Evolutionary conservation across 192 early-diverging fungal species (phyloP), one percentile per base, ranked within the genome.

Genomic region (Coemansia sp.): DNA sequence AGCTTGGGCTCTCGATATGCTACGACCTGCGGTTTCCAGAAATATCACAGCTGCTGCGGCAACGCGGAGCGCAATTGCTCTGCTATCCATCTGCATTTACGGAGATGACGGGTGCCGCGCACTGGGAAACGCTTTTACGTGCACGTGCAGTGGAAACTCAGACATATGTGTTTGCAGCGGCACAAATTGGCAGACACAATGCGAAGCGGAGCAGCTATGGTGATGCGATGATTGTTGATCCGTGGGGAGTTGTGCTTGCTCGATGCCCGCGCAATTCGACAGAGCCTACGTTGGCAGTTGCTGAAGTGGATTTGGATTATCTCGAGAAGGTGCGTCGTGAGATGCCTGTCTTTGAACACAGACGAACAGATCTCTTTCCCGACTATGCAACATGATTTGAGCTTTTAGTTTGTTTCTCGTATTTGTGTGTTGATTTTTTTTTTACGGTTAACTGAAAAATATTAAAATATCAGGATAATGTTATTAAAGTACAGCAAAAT

Each of bases 131-230:
- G 0, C 85, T 95, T 11, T 78, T 93, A 53, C 83, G 91, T 19
- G 89, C 91, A 17, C 83, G 93, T 33, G 93, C 93, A 1, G 92
- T 95, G 46, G 93, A 95, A 66, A 92, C 87, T 5, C 93, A 95
- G 64, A 84, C 84, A 1, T 95, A 89, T 75, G 93, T 95, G 14
- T 79, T 93, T 66, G 93, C 90, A 1, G 86, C 89, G 14, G 92
- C 92, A 6, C 93, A 94, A 31, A 80, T 85, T 6, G 92, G 93
- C 21, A 83, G 86, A 66, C 92, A 94, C 54, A 88, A 86, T 71
- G 64, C 83, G 21, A 89, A 85, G 22, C 85, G 93, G 36, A 68
- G 68, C 20, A 93, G 89, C 68, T 93, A 88, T 68, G 93, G 93
- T 6, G 84, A 92, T 60, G 84, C 93, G 25, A 89, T 93, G 91